Conservation (phyloP, 257 asterid species). For the Przewalskia tangutica region DNA sequence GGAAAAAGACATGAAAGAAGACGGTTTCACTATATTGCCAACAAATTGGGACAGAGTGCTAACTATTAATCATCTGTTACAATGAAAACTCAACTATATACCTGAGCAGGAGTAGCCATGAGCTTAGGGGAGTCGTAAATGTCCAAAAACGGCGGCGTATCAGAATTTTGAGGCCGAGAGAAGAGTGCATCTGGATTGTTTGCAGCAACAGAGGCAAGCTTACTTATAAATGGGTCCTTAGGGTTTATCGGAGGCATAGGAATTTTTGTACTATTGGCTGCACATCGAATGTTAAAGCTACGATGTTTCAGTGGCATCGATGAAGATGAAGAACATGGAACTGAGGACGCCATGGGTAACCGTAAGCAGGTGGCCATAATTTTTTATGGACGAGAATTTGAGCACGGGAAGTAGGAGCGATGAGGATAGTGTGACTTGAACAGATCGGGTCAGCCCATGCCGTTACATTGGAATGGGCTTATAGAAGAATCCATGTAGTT, state of each 20-base stretch:
- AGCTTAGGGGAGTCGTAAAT: constrained; percentile 61
- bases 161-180: constrained; percentile 41
- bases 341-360: constrained; percentile 49
- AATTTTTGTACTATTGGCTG: constrained; percentile 25
- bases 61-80: background rate
- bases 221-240: constrained; percentile 65
- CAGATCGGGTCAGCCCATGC: background rate
- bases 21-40: background rate
- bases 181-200: constrained; percentile 51
- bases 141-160: constrained; percentile 56
- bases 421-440: background rate
- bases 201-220: constrained; percentile 70
- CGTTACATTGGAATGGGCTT: background rate
- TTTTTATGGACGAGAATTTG: background rate
- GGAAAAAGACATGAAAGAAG: background rate
- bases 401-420: background rate
- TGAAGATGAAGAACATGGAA: constrained; percentile 36
- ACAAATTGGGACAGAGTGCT: background rate
- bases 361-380: constrained; percentile 53
- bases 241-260: constrained; percentile 50
- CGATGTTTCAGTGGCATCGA: constrained; percentile 29
- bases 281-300: constrained; percentile 9
- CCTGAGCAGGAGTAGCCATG: constrained; percentile 86
- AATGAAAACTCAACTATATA: background rate
- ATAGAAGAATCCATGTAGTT: too few relatives aligned